These are phyloP conservation scores for Plenodomus biglobosus DNA, from an alignment of 2,329 filamentous ascomycete genomes.

Conservation along the genomic window DNA sequence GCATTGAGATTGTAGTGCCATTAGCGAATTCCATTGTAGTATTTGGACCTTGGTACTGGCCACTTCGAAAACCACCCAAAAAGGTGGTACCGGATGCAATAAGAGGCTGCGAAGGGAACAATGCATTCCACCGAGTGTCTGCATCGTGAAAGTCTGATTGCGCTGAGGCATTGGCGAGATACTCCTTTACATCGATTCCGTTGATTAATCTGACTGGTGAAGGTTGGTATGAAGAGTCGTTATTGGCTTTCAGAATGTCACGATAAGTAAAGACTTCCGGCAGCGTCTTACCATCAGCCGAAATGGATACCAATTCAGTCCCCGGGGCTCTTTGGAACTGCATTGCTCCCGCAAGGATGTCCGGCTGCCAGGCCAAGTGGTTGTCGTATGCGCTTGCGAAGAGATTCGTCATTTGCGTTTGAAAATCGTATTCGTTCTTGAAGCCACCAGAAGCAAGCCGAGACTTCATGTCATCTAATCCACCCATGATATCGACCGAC, in stretches of 20 bases:
- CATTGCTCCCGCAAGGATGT: conserved; percentile 43
- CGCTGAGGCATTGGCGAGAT: conserved; percentile 36
- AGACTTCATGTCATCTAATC: conserved; percentile 39
- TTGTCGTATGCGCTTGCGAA: conserved; percentile 46
- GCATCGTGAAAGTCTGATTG: conserved; percentile 43
- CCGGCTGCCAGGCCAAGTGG: conserved; percentile 44
- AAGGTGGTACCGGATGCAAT: conserved; percentile 32
- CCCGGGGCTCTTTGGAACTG: conserved; percentile 39
- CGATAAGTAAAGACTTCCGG: conserved; percentile 43
- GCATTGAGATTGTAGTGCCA: conserved; percentile 33
- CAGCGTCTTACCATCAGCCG: conserved; percentile 38
- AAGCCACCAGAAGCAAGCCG: conserved; percentile 35
- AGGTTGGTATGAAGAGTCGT: conserved; percentile 33
- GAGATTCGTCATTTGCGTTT: conserved; percentile 39
- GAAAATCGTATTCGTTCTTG: conserved; percentile 47
- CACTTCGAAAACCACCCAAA: conserved; percentile 34
- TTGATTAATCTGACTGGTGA: conserved; percentile 45
- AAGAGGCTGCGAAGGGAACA: conserved; percentile 42
- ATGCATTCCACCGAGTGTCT: conserved; percentile 46
- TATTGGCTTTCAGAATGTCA: conserved; percentile 32
- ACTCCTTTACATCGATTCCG: conserved; percentile 37
- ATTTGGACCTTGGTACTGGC: conserved; percentile 37
- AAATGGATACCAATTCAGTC: conserved; percentile 40
- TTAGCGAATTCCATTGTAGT: conserved; percentile 43
- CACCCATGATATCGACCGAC: conserved; percentile 43